Evolutionary conservation across 1,284 basidiomycete genomes (phyloP).

Genomic region (Ceratobasidium sp.): DNA sequence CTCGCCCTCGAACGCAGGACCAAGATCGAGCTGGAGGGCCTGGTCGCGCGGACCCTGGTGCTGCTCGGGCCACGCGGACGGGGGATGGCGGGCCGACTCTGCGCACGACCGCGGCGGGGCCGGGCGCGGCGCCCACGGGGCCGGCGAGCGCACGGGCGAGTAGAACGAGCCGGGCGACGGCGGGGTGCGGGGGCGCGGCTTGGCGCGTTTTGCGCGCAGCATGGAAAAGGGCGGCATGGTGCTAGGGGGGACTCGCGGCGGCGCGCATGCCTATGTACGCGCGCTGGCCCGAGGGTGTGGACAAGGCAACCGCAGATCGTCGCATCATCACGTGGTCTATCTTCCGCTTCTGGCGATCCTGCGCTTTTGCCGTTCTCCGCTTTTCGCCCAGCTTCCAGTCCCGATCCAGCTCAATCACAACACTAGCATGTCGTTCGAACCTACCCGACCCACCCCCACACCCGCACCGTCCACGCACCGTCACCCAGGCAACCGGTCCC

Average conservation of each 20-base stretch:
- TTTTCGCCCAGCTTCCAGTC: too few species aligned
- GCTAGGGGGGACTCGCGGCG: neutral
- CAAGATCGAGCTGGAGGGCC: neutral
- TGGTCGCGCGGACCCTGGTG: too few species aligned
- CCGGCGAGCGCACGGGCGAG: constrained; percentile 33
- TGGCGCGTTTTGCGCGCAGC: constrained; percentile 38
- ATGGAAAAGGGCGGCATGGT: constrained; percentile 46
- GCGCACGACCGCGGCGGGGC: neutral
- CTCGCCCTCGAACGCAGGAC: constrained; percentile 3
- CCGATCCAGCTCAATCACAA: too few species aligned
- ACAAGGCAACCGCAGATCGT: too few species aligned
- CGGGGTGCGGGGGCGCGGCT: constrained; percentile 37
- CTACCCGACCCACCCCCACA: too few species aligned
- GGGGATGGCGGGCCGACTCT: too few species aligned
- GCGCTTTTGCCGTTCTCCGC: too few species aligned
- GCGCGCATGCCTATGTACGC: too few species aligned
- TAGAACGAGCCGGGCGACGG: constrained; percentile 45
- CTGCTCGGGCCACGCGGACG: too few species aligned
- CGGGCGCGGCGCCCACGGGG: constrained; percentile 1
- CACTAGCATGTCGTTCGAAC: too few species aligned
- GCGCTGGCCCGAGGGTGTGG: neutral
- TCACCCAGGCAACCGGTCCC: neutral
- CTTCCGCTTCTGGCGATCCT: too few species aligned
- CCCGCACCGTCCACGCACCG: neutral
- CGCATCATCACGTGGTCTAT: neutral